Conservation (phyloP, 1,284 basidiomycete species). For the Tylopilus microsporus region DNA sequence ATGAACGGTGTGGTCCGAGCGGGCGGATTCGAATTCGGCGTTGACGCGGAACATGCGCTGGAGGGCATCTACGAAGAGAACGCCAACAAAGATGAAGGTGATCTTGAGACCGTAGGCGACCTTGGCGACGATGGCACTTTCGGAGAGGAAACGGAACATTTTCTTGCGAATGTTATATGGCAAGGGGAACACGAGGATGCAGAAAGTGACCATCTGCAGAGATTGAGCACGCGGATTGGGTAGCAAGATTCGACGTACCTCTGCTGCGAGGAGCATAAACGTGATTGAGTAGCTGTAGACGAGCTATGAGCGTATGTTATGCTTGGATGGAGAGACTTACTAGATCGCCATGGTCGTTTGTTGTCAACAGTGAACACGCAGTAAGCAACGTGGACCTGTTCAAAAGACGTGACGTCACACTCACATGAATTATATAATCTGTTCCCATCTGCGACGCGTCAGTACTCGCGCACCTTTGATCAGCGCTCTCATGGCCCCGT, state of each 20-base stretch:
- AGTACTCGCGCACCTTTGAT: neutral
- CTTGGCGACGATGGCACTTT: slow-evolving; percentile 65
- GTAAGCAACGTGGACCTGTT: slow-evolving; percentile 14
- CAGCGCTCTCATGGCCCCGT: slow-evolving; percentile 48
- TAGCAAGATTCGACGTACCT: slow-evolving; percentile 36
- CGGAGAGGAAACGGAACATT: slow-evolving; percentile 73
- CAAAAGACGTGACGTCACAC: slow-evolving; percentile 25
- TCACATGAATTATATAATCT: slow-evolving; percentile 20
- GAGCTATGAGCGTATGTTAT: neutral
- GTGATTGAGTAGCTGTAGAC: slow-evolving; percentile 63
- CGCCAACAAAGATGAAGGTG: slow-evolving; percentile 89
- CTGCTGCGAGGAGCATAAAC: slow-evolving; percentile 70
- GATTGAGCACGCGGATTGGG: neutral
- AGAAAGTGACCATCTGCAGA: slow-evolving; percentile 65
- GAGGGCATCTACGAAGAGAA: slow-evolving; percentile 85
- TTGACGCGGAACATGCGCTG: slow-evolving; percentile 90
- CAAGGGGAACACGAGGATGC: slow-evolving; percentile 69
- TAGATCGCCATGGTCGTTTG: slow-evolving; percentile 62
- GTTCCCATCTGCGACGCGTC: slow-evolving; percentile 32
- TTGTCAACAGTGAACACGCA: neutral
- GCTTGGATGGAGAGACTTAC: slow-evolving; percentile 36
- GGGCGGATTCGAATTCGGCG: slow-evolving; percentile 69
- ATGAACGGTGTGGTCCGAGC: slow-evolving; percentile 49
- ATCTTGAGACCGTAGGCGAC: slow-evolving; percentile 83
- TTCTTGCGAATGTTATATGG: slow-evolving; percentile 70